These are phyloP conservation scores for Penicillium waksmanii DNA, from an alignment of 495 filamentous ascomycete genomes.

Conservation along the genomic window DNA sequence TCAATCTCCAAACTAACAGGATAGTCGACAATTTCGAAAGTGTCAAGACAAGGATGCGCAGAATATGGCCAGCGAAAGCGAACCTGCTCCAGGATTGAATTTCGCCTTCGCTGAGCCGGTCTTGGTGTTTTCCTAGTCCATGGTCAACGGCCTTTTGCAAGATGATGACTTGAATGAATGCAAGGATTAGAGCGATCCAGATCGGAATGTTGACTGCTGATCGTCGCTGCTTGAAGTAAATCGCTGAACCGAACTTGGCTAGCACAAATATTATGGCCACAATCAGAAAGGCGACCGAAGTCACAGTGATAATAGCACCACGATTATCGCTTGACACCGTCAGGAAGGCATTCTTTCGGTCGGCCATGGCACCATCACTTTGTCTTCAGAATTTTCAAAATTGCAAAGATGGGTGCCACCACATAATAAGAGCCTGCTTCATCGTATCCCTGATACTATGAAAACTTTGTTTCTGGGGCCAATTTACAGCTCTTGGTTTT, in stretches of 20 bases:
- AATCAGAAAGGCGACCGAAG: conserved; percentile 30
- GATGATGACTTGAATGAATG: conserved; percentile 27
- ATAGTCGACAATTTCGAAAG: conserved; percentile 14
- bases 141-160: conserved; percentile 32
- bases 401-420: neutral
- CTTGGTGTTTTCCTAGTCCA: conserved; percentile 32
- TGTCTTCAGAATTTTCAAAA: neutral
- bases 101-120: conserved; percentile 16
- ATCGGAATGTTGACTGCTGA: conserved; percentile 32
- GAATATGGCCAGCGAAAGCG: conserved; percentile 30
- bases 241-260: conserved; percentile 26
- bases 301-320: conserved; percentile 26
- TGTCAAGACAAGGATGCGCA: conserved; percentile 30
- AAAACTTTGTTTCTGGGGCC: neutral
- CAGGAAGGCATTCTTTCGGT: conserved; percentile 22
- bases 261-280: conserved; percentile 30
- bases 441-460: neutral
- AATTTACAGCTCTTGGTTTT: neutral
- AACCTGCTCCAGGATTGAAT: conserved; percentile 30
- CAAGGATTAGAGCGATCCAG: conserved; percentile 34
- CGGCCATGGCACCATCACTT: conserved; percentile 20
- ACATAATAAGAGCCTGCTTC: neutral
- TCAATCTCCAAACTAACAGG: conserved; percentile 32
- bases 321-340: conserved; percentile 25
- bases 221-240: conserved; percentile 36